Percentiles rank a stretch among this genome's conserved stretches.
These are phyloP conservation scores for Aspergillus tamarii DNA, from an alignment of 2,329 filamentous ascomycete genomes.

Conservation along the genomic window DNA sequence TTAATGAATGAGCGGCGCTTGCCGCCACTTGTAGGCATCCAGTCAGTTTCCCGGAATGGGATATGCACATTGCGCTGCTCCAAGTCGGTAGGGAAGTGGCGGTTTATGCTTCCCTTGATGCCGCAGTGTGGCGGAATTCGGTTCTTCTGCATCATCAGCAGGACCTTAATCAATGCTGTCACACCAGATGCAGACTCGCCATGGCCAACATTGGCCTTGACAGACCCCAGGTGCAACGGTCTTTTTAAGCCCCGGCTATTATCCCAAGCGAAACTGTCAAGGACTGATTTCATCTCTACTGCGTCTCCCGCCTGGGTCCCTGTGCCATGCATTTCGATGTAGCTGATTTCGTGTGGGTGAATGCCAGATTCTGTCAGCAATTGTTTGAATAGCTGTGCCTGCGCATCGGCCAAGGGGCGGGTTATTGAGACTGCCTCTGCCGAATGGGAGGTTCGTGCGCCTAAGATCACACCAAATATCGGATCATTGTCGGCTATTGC, in stretches of 20 bases:
- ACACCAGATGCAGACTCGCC: constrained; percentile 64
- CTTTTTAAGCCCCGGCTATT: constrained; percentile 39
- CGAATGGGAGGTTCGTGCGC: constrained; percentile 78
- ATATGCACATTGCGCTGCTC: background rate
- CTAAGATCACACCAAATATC: constrained; percentile 71
- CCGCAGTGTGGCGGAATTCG: constrained; percentile 38
- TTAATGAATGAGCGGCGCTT: constrained; percentile 52
- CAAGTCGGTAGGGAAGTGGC: background rate
- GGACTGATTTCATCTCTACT: constrained; percentile 79
- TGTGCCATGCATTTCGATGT: constrained; percentile 88
- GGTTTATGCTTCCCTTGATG: constrained; percentile 9
- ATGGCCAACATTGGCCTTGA: constrained; percentile 68
- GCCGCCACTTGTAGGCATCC: constrained; percentile 32
- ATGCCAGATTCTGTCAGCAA: constrained; percentile 55
- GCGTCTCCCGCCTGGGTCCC: constrained; percentile 81
- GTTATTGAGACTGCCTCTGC: constrained; percentile 82
- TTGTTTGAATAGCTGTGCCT: constrained; percentile 69
- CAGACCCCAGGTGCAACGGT: constrained; percentile 59
- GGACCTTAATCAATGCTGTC: constrained; percentile 36
- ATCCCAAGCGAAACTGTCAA: constrained; percentile 60
- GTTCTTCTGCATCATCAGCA: constrained; percentile 44
- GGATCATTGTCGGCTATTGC: constrained; percentile 73
- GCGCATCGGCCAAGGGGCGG: constrained; percentile 76
- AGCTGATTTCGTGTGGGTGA: constrained; percentile 75
- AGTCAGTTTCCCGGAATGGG: background rate